Conservation (phyloP, 352 stramenopile genomes). For the Phytopythium helicoides region DNA sequence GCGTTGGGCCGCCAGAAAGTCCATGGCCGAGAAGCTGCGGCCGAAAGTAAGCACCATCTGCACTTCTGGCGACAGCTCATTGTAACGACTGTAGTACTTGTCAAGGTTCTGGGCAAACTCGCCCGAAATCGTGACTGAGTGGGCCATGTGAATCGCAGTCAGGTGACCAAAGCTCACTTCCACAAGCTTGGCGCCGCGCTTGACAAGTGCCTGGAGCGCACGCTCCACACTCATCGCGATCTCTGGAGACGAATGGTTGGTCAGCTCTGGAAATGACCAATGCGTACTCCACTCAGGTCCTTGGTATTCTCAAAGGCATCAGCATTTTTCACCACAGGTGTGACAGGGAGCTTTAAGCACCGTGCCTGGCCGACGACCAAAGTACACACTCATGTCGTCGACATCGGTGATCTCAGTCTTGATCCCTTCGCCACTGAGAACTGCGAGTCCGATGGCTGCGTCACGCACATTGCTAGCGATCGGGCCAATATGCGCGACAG, state of each 20-base stretch:
- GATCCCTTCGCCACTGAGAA: conserved; percentile 70
- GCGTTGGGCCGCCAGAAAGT: conserved; percentile 85
- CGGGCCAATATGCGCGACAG: conserved; percentile 72
- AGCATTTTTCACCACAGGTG: conserved; percentile 39
- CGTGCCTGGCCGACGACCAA: not conserved
- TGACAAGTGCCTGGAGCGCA: conserved; percentile 48
- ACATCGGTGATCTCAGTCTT: not conserved
- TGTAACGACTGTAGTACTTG: conserved; percentile 56
- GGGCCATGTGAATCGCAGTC: conserved; percentile 71
- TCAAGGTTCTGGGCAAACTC: conserved; percentile 79
- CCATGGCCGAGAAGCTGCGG: conserved; percentile 58
- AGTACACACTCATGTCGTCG: conserved; percentile 8
- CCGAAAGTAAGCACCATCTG: conserved; percentile 73
- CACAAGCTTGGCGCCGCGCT: conserved; percentile 66
- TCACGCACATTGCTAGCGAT: conserved; percentile 81
- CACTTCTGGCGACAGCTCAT: conserved; percentile 65
- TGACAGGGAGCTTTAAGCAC: conserved; percentile 12
- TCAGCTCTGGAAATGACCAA: conserved; percentile 81
- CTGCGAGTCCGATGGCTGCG: conserved; percentile 76
- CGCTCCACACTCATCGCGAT: conserved; percentile 43
- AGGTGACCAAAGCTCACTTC: conserved; percentile 78
- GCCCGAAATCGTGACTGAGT: conserved; percentile 78
- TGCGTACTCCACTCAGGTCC: conserved; percentile 57
- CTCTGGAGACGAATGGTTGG: conserved; percentile 67
- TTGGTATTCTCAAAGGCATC: conserved; percentile 56